These are phyloP conservation scores for Fusarium domesticum DNA, from an alignment of 2,329 filamentous ascomycete species.

Conservation along the genomic window DNA sequence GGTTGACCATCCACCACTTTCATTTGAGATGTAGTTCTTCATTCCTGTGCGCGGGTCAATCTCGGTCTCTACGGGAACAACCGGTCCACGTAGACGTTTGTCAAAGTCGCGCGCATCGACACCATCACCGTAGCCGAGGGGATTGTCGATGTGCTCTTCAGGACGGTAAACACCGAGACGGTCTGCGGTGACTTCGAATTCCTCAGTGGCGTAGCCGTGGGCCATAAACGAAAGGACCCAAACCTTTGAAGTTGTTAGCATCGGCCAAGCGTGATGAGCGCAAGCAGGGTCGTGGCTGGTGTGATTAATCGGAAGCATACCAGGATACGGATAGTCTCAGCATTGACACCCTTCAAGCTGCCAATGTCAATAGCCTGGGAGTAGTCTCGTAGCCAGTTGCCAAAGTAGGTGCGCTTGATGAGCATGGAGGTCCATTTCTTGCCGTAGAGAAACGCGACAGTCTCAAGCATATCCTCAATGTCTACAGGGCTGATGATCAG, in stretches of 20 bases:
- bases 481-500: constrained; percentile 42
- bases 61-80: constrained; percentile 67
- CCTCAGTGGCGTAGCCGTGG: constrained; percentile 80
- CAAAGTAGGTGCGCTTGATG: constrained; percentile 77
- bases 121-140: constrained; percentile 82
- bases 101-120: constrained; percentile 81
- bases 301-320: constrained; percentile 33
- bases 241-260: constrained; percentile 41
- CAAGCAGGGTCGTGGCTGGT: background rate
- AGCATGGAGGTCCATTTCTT: constrained; percentile 83
- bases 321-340: constrained; percentile 73
- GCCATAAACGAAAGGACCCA: constrained; percentile 80
- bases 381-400: constrained; percentile 85
- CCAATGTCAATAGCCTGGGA: constrained; percentile 80
- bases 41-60: constrained; percentile 80
- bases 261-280: background rate
- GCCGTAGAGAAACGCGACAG: constrained; percentile 70
- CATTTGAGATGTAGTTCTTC: constrained; percentile 99
- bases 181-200: constrained; percentile 81
- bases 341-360: constrained; percentile 73
- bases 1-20: constrained; percentile 82
- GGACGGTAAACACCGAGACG: constrained; percentile 77
- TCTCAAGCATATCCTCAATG: constrained; percentile 79
- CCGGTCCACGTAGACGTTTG: constrained; percentile 73
- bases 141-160: constrained; percentile 73